Evolutionary conservation across 2,329 filamentous ascomycete genomes (phyloP), one percentile per base, ranked within the genome.

Genomic region (Neofusicoccum sp.): DNA sequence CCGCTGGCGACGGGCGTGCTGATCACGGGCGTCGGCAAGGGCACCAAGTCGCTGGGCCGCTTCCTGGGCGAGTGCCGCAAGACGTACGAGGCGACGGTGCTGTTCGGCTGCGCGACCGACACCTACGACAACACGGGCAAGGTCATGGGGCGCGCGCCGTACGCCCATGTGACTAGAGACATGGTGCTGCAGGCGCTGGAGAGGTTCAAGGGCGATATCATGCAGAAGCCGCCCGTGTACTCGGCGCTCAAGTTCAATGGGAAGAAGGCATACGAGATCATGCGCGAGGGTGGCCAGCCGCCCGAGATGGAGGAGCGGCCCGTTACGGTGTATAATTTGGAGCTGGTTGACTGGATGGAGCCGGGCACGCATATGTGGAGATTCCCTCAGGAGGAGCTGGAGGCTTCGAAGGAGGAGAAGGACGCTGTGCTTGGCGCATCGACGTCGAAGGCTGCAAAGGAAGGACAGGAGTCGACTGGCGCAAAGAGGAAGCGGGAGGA

Each of bases 191-290:
- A 89, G 71, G 90, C 89, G 14, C 77, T 98, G 61, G 82, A 80
- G 4, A 78, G 82, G 63, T 97, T 96, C 74, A 83, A 87, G 40
- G 95, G 95, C 14, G 89, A 89, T 67, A 91, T 91, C 69, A 87
- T 90, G 79, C 95, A 99, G 79, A 87, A 90, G 66, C 95, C 95
- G 38, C 93, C 93, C 5, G 85, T 99, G 20, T 99, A 93, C 76
- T 96, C 91, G 31, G 95, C 95, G 8, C 81, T 98, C 63, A 93
- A 93, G 74, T 91, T 97, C 75, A 86, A 97, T 66, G 95, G 95
- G 2, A 97, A 97, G 80, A 89, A 91, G 34, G 82, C 97, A 51
- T 99, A 99, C 73, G 93, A 99, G 76, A 98, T 98, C 75, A 95
- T 95, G 20, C 84, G 95, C 51, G 91, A 93, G 73, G 95, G 95